Evolutionary conservation across 177 flowering plant species (phyloP).

Genomic region (Tripterygium wilfordii): DNA sequence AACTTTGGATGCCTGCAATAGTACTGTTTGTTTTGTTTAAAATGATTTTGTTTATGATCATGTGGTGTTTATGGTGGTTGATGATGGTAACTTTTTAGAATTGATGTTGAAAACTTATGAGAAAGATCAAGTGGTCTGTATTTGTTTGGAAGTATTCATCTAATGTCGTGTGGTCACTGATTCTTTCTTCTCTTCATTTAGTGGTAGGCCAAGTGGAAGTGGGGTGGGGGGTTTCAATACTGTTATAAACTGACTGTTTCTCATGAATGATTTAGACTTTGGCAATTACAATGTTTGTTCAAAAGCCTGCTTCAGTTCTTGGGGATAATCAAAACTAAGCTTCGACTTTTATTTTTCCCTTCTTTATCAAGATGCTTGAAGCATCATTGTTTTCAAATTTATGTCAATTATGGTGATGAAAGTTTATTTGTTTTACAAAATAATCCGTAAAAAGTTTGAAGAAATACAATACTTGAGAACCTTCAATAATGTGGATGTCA

Average conservation of each 20-base stretch:
- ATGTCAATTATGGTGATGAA: neutral
- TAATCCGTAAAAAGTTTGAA: too few relatives aligned
- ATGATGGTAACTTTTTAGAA: neutral
- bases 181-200: conserved; percentile 9
- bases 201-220: conserved; percentile 11
- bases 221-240: conserved; percentile 11
- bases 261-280: conserved; percentile 5
- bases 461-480: too few relatives aligned
- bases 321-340: too few relatives aligned
- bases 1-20: too few relatives aligned
- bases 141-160: conserved; percentile 6
- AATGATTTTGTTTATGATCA: too few relatives aligned
- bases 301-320: too few relatives aligned
- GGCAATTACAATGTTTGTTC: neutral
- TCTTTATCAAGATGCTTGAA: neutral
- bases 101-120: neutral
- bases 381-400: neutral
- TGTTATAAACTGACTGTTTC: conserved; percentile 10
- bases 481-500: too few relatives aligned
- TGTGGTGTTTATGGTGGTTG: neutral
- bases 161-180: neutral
- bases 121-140: conserved; percentile 1
- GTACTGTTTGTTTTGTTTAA: neutral
- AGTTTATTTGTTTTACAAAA: neutral
- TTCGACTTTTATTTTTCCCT: neutral